These are phyloP conservation scores for Pyrrhoderma lamaoense DNA, from an alignment of 1,284 basidiomycete genomes.

Conservation along the genomic window DNA sequence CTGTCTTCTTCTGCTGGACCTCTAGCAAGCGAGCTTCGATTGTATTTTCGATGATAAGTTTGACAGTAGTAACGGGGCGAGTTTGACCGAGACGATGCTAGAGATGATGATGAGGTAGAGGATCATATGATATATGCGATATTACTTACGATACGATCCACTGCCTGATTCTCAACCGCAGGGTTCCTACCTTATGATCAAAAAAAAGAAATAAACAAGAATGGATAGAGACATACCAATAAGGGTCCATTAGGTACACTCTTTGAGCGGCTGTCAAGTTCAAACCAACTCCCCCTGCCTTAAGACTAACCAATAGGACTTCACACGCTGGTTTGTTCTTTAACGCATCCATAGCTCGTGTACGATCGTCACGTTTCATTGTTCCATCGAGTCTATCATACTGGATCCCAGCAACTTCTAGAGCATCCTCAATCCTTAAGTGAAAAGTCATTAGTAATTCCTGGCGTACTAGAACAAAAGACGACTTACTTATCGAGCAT, in stretches of 20 bases:
- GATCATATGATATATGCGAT: constrained; percentile 16
- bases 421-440: constrained; percentile 76
- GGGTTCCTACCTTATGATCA: constrained; percentile 65
- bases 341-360: constrained; percentile 82
- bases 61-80: constrained; percentile 82
- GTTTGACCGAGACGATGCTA: constrained; percentile 93
- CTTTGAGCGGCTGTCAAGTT: constrained; percentile 91
- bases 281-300: constrained; percentile 94
- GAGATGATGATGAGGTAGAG: constrained; percentile 18
- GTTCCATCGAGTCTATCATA: constrained; percentile 93
- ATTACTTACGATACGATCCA: constrained; percentile 75
- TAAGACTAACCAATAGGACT: constrained; percentile 90
- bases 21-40: constrained; percentile 86
- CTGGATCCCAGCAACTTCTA: constrained; percentile 72
- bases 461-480: constrained; percentile 3
- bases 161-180: constrained; percentile 93
- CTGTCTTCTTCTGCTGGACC: constrained; percentile 93
- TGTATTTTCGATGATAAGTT: constrained; percentile 87
- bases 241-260: constrained; percentile 93
- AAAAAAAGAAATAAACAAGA: constrained; percentile 3
- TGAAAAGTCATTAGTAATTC: constrained; percentile 19
- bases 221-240: constrained; percentile 55
- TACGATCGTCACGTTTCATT: constrained; percentile 92
- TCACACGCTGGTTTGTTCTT: constrained; percentile 81
- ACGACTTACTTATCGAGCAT: constrained; percentile 88